phyloP scores from a whole-genome alignment of 768 basidiomycete species.

The Strobilomyces dryophilus region DNA sequence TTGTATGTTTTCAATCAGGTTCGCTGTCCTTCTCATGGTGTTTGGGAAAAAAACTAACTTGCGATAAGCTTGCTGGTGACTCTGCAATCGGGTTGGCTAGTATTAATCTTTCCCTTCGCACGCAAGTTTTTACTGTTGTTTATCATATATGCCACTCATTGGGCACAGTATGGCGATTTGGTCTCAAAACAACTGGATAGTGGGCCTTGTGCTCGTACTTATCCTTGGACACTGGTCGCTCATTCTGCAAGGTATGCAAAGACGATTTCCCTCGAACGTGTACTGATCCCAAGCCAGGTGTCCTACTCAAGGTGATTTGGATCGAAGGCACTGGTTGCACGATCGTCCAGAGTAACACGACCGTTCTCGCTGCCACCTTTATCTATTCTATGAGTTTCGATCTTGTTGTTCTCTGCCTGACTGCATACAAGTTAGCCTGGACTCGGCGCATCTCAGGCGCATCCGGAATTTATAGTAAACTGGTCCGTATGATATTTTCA shows the following conservation, averaged over 20 bases:
- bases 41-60: not conserved
- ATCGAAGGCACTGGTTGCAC: conserved; percentile 44
- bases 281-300: conserved; percentile 35
- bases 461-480: conserved; percentile 36
- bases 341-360: conserved; percentile 59
- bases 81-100: conserved; percentile 43
- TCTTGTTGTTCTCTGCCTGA: conserved; percentile 54
- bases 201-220: conserved; percentile 46
- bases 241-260: conserved; percentile 52
- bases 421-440: conserved; percentile 53
- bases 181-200: conserved; percentile 53
- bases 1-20: conserved; percentile 48
- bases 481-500: conserved; percentile 61
- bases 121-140: conserved; percentile 25
- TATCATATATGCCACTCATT: conserved; percentile 1
- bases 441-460: conserved; percentile 11
- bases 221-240: conserved; percentile 70
- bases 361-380: conserved; percentile 62
- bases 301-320: conserved; percentile 58
- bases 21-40: not conserved
- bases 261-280: not conserved
- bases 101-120: conserved; percentile 45
- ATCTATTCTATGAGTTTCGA: conserved; percentile 79
- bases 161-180: conserved; percentile 55
- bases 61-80: conserved; percentile 37